phyloP scores from a whole-genome alignment of 768 basidiomycete species.

The Vararia minispora region DNA sequence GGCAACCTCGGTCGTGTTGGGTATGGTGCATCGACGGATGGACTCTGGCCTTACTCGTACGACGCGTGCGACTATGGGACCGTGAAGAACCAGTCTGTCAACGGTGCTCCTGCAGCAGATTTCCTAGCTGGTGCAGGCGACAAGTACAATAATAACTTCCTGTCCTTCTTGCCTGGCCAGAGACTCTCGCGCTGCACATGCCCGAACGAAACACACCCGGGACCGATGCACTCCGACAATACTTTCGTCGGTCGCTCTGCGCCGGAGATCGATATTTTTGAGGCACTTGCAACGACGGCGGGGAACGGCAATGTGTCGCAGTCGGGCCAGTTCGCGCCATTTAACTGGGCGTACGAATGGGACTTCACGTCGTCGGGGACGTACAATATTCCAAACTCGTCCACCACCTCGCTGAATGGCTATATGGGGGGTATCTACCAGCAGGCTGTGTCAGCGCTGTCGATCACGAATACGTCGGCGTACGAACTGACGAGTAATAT shows the following conservation, averaged over 20 bases:
- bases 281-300: slow-evolving; percentile 24
- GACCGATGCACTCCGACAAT: slow-evolving; percentile 41
- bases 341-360: slow-evolving; percentile 40
- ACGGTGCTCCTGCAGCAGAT: slow-evolving; percentile 52
- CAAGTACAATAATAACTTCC: slow-evolving; percentile 30
- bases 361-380: slow-evolving; percentile 30
- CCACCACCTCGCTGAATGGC: slow-evolving; percentile 42
- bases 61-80: slow-evolving; percentile 87
- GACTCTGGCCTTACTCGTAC: slow-evolving; percentile 81
- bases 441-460: slow-evolving; percentile 72
- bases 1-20: slow-evolving; percentile 85
- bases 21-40: slow-evolving; percentile 79
- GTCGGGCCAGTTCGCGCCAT: slow-evolving; percentile 26
- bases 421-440: slow-evolving; percentile 75
- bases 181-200: slow-evolving; percentile 21
- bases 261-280: slow-evolving; percentile 65
- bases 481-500: slow-evolving; percentile 24
- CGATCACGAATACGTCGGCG: slow-evolving; percentile 29
- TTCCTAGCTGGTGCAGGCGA: slow-evolving; percentile 71
- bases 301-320: slow-evolving; percentile 9
- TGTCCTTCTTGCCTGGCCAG: slow-evolving; percentile 86
- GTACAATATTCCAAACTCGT: slow-evolving; percentile 37
- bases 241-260: slow-evolving; percentile 50
- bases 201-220: slow-evolving; percentile 35
- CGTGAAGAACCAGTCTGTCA: slow-evolving; percentile 66